phyloP scores from a whole-genome alignment of 2,329 filamentous ascomycete species.

The Penicillium sp. region DNA sequence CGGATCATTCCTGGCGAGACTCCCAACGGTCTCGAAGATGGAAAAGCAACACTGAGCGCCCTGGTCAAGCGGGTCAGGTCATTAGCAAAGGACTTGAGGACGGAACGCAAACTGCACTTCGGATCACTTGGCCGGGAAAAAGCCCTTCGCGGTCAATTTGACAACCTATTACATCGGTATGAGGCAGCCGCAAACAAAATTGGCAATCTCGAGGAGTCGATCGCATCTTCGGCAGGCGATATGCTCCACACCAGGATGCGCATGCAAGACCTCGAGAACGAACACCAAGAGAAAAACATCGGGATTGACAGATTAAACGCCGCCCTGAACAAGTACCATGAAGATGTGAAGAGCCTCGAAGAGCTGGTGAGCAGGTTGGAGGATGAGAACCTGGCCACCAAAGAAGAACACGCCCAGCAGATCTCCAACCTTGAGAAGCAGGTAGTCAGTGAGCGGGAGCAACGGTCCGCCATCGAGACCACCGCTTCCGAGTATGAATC shows the following conservation, averaged over 20 bases:
- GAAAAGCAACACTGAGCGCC: slow-evolving; percentile 40
- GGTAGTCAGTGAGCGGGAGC: slow-evolving; percentile 33
- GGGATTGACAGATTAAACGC: slow-evolving; percentile 44
- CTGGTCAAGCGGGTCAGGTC: slow-evolving; percentile 40
- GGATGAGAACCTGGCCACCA: slow-evolving; percentile 33
- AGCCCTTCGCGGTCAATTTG: slow-evolving; percentile 45
- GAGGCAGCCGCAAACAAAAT: slow-evolving; percentile 39
- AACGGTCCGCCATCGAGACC: slow-evolving; percentile 35
- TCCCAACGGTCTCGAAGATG: slow-evolving; percentile 36
- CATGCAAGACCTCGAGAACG: slow-evolving; percentile 42
- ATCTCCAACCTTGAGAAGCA: slow-evolving; percentile 36
- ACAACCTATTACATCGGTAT: slow-evolving; percentile 39
- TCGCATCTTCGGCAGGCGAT: slow-evolving; percentile 45
- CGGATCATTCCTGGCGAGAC: slow-evolving; percentile 46
- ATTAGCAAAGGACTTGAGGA: slow-evolving; percentile 34
- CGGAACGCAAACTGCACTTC: slow-evolving; percentile 32
- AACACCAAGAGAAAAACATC: slow-evolving; percentile 40
- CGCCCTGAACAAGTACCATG: slow-evolving; percentile 45
- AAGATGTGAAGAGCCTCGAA: slow-evolving; percentile 45
- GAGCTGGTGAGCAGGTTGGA: slow-evolving; percentile 43
- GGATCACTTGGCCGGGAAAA: slow-evolving; percentile 39
- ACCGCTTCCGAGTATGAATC: slow-evolving; percentile 34
- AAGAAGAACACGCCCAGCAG: slow-evolving; percentile 28
- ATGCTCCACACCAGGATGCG: slow-evolving; percentile 46
- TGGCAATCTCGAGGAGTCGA: slow-evolving; percentile 37